These are phyloP conservation scores for Daphne laureola DNA, from an alignment of 441 rosid species.

Conservation along the genomic window DNA sequence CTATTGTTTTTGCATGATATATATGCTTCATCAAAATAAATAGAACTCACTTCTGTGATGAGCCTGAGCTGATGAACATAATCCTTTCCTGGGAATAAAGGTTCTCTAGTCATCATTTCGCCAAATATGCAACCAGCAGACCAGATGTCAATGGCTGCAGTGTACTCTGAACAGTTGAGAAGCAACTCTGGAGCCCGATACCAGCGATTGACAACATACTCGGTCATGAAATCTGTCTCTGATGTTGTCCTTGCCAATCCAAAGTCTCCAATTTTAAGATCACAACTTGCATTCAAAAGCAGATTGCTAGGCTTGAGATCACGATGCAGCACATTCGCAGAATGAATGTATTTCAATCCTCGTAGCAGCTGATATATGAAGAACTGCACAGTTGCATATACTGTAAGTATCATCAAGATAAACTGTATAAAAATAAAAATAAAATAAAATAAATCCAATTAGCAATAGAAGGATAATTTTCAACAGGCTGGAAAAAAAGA, in stretches of 20 bases:
- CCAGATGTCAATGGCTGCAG: slow-evolving; percentile 67
- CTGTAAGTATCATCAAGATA: slow-evolving; percentile 18
- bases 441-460: background rate
- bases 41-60: slow-evolving; percentile 41
- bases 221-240: slow-evolving; percentile 73
- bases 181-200: slow-evolving; percentile 51
- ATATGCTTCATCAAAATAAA: background rate
- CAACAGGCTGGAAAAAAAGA: background rate
- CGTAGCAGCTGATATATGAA: slow-evolving; percentile 64
- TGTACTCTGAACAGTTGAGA: slow-evolving; percentile 46
- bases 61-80: slow-evolving; percentile 70
- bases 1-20: too few species aligned
- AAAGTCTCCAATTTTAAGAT: slow-evolving; percentile 67
- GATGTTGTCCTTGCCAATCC: slow-evolving; percentile 71
- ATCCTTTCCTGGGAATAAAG: slow-evolving; percentile 69
- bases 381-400: slow-evolving; percentile 36
- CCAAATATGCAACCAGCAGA: slow-evolving; percentile 75
- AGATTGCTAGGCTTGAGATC: slow-evolving; percentile 74
- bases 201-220: slow-evolving; percentile 53
- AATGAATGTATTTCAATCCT: slow-evolving; percentile 65
- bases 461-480: background rate
- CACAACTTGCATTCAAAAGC: slow-evolving; percentile 57
- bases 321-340: slow-evolving; percentile 62
- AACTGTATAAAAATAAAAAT: background rate
- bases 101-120: slow-evolving; percentile 57